phyloP scores from a whole-genome alignment of 306 rosid genomes.

The Lotus japonicus region DNA sequence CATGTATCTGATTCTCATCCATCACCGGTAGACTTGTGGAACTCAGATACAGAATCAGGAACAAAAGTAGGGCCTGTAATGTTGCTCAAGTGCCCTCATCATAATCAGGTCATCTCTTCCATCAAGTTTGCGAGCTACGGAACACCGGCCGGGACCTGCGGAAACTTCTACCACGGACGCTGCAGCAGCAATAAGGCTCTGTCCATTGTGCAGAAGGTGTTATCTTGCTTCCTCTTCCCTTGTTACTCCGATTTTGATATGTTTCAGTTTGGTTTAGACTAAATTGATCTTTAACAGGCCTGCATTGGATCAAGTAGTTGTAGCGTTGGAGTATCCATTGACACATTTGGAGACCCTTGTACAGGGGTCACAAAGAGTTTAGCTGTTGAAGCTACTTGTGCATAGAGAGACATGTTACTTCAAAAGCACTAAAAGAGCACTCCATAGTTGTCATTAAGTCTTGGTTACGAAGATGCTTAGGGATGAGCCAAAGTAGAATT shows the following conservation, averaged over 20 bases:
- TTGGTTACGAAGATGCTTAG: slow-evolving; percentile 18
- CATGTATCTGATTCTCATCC: slow-evolving; percentile 85
- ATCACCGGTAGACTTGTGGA: slow-evolving; percentile 70
- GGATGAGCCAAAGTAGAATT: slow-evolving; percentile 3
- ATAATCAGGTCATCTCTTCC: slow-evolving; percentile 67
- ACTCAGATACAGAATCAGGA: slow-evolving; percentile 31
- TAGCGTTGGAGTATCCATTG: slow-evolving; percentile 52
- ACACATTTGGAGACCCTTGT: slow-evolving; percentile 78
- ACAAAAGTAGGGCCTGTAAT: slow-evolving; percentile 42
- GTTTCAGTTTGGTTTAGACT: slow-evolving; percentile 5
- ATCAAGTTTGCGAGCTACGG: slow-evolving; percentile 91
- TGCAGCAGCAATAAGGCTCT: slow-evolving; percentile 66
- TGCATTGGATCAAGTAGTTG: slow-evolving; percentile 79
- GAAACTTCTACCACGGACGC: slow-evolving; percentile 61
- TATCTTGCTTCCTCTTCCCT: slow-evolving; percentile 3
- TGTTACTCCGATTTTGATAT: neutral
- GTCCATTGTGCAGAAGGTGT: slow-evolving; percentile 70
- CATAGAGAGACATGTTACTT: slow-evolving; percentile 25
- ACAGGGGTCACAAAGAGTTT: slow-evolving; percentile 70
- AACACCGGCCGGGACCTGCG: slow-evolving; percentile 76
- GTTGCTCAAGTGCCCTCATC: slow-evolving; percentile 66
- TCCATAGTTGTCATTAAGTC: neutral
- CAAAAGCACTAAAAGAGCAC: neutral
- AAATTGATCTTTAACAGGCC: slow-evolving; percentile 49
- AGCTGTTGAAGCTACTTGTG: slow-evolving; percentile 90